Evolutionary conservation across 2,329 filamentous ascomycete genomes (phyloP).

Genomic region (Trichoderma asperellum): DNA sequence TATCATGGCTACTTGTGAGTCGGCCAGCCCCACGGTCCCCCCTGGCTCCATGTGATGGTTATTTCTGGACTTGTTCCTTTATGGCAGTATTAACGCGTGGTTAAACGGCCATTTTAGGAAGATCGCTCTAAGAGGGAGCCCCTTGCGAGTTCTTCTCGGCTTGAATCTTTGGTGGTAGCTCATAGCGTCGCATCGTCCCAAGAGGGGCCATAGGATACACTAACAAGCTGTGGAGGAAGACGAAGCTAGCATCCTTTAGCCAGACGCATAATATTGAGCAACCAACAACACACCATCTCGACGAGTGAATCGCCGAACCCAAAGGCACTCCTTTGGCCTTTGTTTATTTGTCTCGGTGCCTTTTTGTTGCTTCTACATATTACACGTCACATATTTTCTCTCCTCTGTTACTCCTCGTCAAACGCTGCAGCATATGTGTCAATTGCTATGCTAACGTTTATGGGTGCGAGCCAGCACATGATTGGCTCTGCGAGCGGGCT

Average conservation of each 20-base stretch:
- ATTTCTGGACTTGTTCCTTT: not conserved
- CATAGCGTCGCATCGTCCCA: not conserved
- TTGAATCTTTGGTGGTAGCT: conserved; percentile 23
- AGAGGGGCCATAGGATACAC: conserved; percentile 8
- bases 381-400: not conserved
- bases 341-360: not conserved
- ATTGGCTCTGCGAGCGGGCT: not conserved
- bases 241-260: conserved; percentile 14
- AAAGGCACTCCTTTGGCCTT: not conserved
- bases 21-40: conserved; percentile 14
- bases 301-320: conserved; percentile 5
- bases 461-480: not conserved
- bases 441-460: not conserved
- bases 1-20: not conserved
- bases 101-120: conserved; percentile 17
- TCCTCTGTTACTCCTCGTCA: not conserved
- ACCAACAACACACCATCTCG: conserved; percentile 29
- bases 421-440: not conserved
- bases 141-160: not conserved
- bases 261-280: conserved; percentile 20
- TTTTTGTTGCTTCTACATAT: not conserved
- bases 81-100: conserved; percentile 9
- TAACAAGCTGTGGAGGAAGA: not conserved
- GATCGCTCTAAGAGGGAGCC: not conserved
- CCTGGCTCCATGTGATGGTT: conserved; percentile 1